Percentiles rank a stretch among this genome's conserved stretches.
Conservation (phyloP, 1,139 yeast genomes). For the Kodamaea ohmeri region DNA sequence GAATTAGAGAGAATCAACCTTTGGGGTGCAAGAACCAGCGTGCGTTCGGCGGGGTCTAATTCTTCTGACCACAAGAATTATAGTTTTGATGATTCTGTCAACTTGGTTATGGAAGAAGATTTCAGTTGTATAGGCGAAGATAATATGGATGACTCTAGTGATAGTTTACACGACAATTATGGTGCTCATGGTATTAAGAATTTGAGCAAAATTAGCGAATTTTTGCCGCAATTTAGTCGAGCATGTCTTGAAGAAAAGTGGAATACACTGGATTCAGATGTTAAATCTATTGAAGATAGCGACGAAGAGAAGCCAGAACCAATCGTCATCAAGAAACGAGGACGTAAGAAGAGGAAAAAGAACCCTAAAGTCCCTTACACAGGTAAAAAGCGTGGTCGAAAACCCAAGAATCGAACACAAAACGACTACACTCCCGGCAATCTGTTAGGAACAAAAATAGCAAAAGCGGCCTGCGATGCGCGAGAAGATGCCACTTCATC, state of each 20-base stretch:
- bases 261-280: too few species aligned
- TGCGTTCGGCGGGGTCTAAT: neutral
- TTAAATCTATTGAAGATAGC: neutral
- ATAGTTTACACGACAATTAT: neutral
- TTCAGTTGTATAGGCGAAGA: neutral
- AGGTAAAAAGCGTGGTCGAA: slow-evolving; percentile 10
- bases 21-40: too few species aligned
- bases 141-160: neutral
- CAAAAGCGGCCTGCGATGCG: neutral
- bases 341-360: neutral
- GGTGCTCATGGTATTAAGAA: neutral
- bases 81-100: slow-evolving; percentile 3
- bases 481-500: too few species aligned
- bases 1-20: too few species aligned
- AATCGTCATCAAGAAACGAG: slow-evolving; percentile 1
- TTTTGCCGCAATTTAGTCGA: neutral
- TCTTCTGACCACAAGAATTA: neutral
- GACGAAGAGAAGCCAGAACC: neutral
- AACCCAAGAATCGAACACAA: slow-evolving; percentile 5
- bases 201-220: neutral
- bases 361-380: slow-evolving; percentile 2
- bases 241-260: neutral
- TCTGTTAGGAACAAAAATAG: neutral
- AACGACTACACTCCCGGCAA: neutral
- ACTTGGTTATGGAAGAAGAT: slow-evolving; percentile 1